These are phyloP conservation scores for Cichorium intybus DNA, from an alignment of 140 eudicot genomes.

Conservation along the genomic window DNA sequence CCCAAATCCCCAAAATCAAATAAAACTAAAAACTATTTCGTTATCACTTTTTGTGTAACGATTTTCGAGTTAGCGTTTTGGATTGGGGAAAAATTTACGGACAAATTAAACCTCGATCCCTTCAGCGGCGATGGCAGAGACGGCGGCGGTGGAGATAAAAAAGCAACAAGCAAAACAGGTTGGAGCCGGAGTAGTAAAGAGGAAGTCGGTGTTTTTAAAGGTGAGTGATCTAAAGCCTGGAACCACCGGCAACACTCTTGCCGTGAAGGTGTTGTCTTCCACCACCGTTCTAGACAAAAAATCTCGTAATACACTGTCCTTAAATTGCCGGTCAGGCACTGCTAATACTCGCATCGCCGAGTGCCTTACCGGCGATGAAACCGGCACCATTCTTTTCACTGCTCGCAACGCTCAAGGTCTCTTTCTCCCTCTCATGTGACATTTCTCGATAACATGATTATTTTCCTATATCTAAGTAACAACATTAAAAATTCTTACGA, in stretches of 20 bases:
- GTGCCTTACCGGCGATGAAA: slow-evolving; percentile 23
- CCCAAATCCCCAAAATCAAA: neutral
- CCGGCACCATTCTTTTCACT: slow-evolving; percentile 23
- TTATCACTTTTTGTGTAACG: too few species aligned
- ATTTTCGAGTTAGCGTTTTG: too few species aligned
- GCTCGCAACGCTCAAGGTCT: slow-evolving; percentile 35
- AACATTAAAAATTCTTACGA: too few species aligned
- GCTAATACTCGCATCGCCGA: slow-evolving; percentile 32
- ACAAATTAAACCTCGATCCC: neutral
- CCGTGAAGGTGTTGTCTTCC: slow-evolving; percentile 42
- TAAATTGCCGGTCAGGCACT: slow-evolving; percentile 18
- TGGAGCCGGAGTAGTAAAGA: slow-evolving; percentile 11
- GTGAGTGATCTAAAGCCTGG: slow-evolving; percentile 53
- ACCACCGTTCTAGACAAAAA: slow-evolving; percentile 47
- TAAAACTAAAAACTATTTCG: too few species aligned
- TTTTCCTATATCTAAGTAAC: too few species aligned
- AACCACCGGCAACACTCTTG: slow-evolving; percentile 45
- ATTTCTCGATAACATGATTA: too few species aligned
- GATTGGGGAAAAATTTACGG: too few species aligned
- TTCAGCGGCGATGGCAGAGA: neutral
- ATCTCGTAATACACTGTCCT: slow-evolving; percentile 31
- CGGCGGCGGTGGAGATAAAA: neutral
- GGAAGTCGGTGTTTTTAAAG: slow-evolving; percentile 59
- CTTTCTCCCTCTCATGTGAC: neutral
- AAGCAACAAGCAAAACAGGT: neutral